Base-by-base conservation (phyloP, 1,284 basidiomycete species). In the Puccinia triticina region DNA sequence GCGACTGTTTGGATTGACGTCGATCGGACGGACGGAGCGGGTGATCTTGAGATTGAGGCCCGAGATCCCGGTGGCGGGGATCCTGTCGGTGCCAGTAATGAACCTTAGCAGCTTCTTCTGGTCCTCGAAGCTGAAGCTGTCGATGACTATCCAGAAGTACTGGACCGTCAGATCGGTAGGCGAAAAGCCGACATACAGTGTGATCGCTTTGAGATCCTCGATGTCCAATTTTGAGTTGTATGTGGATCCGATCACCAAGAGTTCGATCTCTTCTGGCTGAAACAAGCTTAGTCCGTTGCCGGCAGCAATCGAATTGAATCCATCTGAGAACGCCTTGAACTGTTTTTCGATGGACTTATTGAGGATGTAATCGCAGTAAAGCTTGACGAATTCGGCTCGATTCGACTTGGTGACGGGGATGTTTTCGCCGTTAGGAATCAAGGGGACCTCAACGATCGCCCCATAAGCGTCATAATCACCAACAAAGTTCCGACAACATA, bases 271-370 rank as follows among this genome's bases (percentile, higher is more conserved):
- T 55, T 85, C 84, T 3, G 84, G 83, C 12, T 83, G 69, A 77
- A 86, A 84, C 21, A 86, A 83, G 1, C 83, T 83, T 50, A 86
- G 79, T 0, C 85, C 84, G 69, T 86, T 86, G 4, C 85, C 85
- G 1, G 80, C 78, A 37, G 82, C 82, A 32, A 85, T 85, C 50
- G 85, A 83, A 75, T 72, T 67, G 82, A 86, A 86, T 2, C 85
- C 85, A 5, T 79, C 53, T 12, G 84, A 83, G 75, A 86, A 86
- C 5, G 85, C 83, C n/a, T 83, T 43, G 37, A 78, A 78, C 53
- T 78, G 77, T 67, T 66, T 43, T n/a, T 69, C 34, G 37, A 78
- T 64, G 1, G 77, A 78, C 55, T n/a, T 32, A 40, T 78, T 78
- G 5, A 78, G 61, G 2, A 67, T 11, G 40, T 69, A 78, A 69